Evolutionary conservation across 805 yeast species (phyloP), one percentile per base, ranked within the genome.

Genomic region (Isabelozyma gotoi): DNA sequence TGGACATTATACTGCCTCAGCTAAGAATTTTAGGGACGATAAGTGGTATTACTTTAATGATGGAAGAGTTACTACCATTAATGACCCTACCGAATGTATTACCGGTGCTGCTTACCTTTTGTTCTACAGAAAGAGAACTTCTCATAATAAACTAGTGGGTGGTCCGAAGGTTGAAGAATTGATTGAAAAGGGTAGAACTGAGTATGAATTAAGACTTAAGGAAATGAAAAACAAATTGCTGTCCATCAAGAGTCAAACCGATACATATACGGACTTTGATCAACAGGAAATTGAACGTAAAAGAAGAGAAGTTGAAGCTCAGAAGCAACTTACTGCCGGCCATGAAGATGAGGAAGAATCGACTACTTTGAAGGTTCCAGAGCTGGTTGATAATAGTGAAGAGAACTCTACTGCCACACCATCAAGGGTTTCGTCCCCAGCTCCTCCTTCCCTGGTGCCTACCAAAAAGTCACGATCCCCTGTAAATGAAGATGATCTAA

Each of bases 1-100:
- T 4, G 98, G 99, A 2, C 98, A 94, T 68, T 92, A 94, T 63
- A 94, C 99, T 1, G 87, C 98, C 0, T 85, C 82, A 56, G 96
- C 80, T 0, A 85, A 84, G 60, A 91, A 91, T 57, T 84, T 81
- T 61, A 73, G 80, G 35, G 95, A 88, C 56, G 68, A 68, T 16
- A 73, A 80, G 45, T 94, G 98, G 98, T 89, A 90, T 59, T 86
- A 90, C 59, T 92, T 77, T 61, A 91, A 92, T 59, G 99, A 92
- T 60, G 82, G 96, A 2, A 66, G 85, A 24, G 97, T 90, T 1
- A 64, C 80, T 0, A 70, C 70, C 15, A 56, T 72, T 6, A 74
- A 82, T 0, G 74, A 78, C 39, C 86, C 96, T 0, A 73, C 73
- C 20, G 76, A 80, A 17, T 66, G 86, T 7, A 67, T 88, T 8